Evolutionary conservation across 1,284 basidiomycete species (phyloP).

Genomic region (Marasmius tenuissimus): DNA sequence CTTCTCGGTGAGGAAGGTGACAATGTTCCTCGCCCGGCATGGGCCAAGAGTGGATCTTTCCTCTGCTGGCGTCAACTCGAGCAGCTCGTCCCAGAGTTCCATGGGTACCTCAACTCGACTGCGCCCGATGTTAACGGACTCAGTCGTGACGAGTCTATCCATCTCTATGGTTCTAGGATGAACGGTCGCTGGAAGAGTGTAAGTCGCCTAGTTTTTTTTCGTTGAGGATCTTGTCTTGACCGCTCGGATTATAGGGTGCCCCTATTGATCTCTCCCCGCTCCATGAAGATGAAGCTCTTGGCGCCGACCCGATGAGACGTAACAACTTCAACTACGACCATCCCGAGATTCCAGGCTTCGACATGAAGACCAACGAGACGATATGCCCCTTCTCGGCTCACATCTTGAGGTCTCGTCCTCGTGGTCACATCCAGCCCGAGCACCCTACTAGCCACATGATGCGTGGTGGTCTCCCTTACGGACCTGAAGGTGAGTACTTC

Average conservation of each 20-base stretch:
- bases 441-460: too few relatives aligned
- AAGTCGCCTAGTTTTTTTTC: neutral
- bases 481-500: too few relatives aligned
- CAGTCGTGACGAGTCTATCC: slow-evolving; percentile 17
- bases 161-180: slow-evolving; percentile 26
- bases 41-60: slow-evolving; percentile 26
- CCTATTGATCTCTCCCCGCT: slow-evolving; percentile 15
- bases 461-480: too few relatives aligned
- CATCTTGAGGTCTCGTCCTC: too few relatives aligned
- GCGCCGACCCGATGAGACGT: slow-evolving; percentile 28
- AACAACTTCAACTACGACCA: slow-evolving; percentile 33
- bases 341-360: slow-evolving; percentile 11
- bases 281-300: slow-evolving; percentile 30
- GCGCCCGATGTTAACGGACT: slow-evolving; percentile 16
- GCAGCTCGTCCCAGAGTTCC: slow-evolving; percentile 21
- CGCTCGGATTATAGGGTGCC: too few relatives aligned
- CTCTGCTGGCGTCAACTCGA: slow-evolving; percentile 24
- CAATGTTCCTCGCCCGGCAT: slow-evolving; percentile 14
- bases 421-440: too few relatives aligned
- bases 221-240: too few relatives aligned
- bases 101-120: slow-evolving; percentile 25
- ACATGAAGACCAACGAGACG: neutral
- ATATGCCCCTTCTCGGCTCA: too few relatives aligned
- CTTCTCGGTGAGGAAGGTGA: slow-evolving; percentile 25
- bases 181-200: slow-evolving; percentile 33